Base-by-base conservation (phyloP, 257 asterid genomes). In the Nicotiana knightiana region DNA sequence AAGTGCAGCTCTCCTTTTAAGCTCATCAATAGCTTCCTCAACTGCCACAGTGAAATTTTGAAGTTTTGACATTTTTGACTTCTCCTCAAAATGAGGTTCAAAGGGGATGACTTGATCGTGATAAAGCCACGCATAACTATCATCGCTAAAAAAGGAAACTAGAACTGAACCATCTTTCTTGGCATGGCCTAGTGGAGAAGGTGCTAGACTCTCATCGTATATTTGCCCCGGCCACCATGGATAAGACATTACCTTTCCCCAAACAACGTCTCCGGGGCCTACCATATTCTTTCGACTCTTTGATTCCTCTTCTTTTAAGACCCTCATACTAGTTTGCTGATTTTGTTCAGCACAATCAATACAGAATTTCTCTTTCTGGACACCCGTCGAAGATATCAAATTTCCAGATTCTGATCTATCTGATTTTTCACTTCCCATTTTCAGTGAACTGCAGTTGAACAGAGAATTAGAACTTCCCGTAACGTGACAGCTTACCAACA, bases 211-310 rank as follows among this genome's bases (percentile, higher is more conserved):
- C 57, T 85, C 85, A n/a, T 81, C 35, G 3, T 26, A 82, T 28
- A 85, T 77, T 64, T 46, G 81, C 4, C 83, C 83, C 21, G 85
- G 85, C 87, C 87, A 85, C 87, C 85, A 82, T n/a, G 85, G 83
- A 53, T 81, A 39, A 6, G 87, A 57, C 71, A 10, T 59, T 62
- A 85, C 57, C 85, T 79, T 82, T 59, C 77, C 87, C 87, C 85
- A 85, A 30, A 85, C 83, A 77, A 85, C 39, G 30, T 85, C 83
- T 18, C 87, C 85, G 43, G n/a, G 1, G 5, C 64, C 81, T 58
- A 63, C 53, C 18, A 4, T 37, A 59, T 76, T 58, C 30, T 54
- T 64, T 37, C 8, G 43, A 3, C 8, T 57, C 10, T 67, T 24
- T 37, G 66, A 35, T 43, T 59, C 30, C 21, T 33, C 77, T 71